These are phyloP conservation scores for Bipolaris oryzae DNA, from an alignment of 2,329 filamentous ascomycete species.

Conservation along the genomic window DNA sequence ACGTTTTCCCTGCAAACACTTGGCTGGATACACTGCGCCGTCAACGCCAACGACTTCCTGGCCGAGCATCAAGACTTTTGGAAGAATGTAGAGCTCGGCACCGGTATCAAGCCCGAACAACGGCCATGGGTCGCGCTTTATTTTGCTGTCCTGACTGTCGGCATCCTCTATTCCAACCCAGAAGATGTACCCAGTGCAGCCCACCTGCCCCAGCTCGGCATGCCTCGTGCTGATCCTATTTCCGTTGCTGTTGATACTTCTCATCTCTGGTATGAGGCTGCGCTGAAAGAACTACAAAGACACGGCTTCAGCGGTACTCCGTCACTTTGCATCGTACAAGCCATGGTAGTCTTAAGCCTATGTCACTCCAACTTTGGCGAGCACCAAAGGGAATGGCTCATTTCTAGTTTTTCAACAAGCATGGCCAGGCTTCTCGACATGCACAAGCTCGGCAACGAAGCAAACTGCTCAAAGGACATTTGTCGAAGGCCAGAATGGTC, in stretches of 20 bases:
- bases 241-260: slow-evolving; percentile 13
- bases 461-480: slow-evolving; percentile 8
- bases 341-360: slow-evolving; percentile 12
- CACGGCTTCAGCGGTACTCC: slow-evolving; percentile 7
- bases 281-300: slow-evolving; percentile 15
- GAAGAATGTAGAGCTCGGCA: slow-evolving; percentile 9
- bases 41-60: slow-evolving; percentile 11
- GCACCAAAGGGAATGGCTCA: slow-evolving; percentile 19
- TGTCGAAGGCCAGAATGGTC: slow-evolving; percentile 17
- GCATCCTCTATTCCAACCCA: slow-evolving; percentile 14
- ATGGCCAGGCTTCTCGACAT: slow-evolving; percentile 19
- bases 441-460: slow-evolving; percentile 19
- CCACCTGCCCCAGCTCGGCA: slow-evolving; percentile 13
- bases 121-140: slow-evolving; percentile 16
- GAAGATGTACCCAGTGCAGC: slow-evolving; percentile 6
- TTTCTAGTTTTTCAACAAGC: slow-evolving; percentile 16
- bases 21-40: slow-evolving; percentile 19
- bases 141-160: slow-evolving; percentile 17
- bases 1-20: slow-evolving; percentile 15
- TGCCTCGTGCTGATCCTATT: slow-evolving; percentile 1
- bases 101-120: slow-evolving; percentile 6
- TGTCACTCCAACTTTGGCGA: slow-evolving; percentile 22
- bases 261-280: slow-evolving; percentile 20
- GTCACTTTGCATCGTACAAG: slow-evolving; percentile 12
- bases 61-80: slow-evolving; percentile 16